Evolutionary conservation across 2,329 filamentous ascomycete genomes (phyloP), one percentile per base, ranked within the genome.

Genomic region (Colletotrichum plurivorum): DNA sequence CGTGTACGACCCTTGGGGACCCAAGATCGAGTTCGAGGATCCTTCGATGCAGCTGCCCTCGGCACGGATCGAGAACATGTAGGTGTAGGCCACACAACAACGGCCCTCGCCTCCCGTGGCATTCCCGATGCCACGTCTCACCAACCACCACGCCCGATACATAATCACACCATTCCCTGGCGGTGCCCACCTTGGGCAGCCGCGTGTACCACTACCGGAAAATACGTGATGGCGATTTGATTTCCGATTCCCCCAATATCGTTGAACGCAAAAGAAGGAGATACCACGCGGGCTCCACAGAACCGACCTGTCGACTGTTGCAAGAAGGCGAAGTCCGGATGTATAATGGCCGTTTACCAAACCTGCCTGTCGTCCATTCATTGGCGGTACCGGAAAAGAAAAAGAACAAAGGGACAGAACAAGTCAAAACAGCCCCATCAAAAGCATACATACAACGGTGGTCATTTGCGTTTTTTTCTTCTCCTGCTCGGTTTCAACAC

Each of bases 11-110:
- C 78, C 85, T 2, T 90, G 87, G 83, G 78, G 65, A 20, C 81
- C 83, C 49, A 90, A 90, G 79, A 78, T 88, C 25, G 88, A 90
- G 72, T 89, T 84, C 65, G 87, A 88, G 48, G 88, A 90, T 70
- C 82, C 85, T 20, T 82, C 84, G 10, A 84, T 90, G 79, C 88
- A 89, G 77, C 82, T 90, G 78, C 89, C 88, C 12, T 89, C 87
- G 74, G 85, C 83, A 49, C 82, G 88, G 58, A 85, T 90, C 71
- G 87, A 88, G 72, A 85, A 80, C 69, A 81, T 90, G 79, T 90
- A 79, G 18, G 27, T 90, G 79, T 90, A 79, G 16, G 25, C 54
- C 25, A 49, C 48, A 9, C 41, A 6, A 43, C 36, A 48, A 12
- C 4, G 43, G 22, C 41, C 16, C 39, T 20, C 22, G 27, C n/a